Evolutionary conservation across 2,329 filamentous ascomycete genomes (phyloP), one percentile per base, ranked within the genome.

Genomic region (Alternaria rosae): DNA sequence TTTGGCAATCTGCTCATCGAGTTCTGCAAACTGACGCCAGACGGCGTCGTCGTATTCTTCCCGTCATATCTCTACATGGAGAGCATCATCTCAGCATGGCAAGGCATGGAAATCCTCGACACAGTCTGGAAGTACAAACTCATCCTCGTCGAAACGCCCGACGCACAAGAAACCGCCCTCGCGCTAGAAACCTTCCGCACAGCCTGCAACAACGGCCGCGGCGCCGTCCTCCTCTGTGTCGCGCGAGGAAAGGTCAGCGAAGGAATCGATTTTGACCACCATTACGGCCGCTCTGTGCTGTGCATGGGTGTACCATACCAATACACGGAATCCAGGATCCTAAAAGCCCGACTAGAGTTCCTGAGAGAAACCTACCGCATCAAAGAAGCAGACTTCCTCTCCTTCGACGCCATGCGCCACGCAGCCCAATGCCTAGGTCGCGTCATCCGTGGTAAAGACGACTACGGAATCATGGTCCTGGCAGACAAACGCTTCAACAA

Each of bases 1-100:
- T 99, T 97, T 72, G 96, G 95, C 45, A 95, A 91, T 67, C 85
- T 99, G 2, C 84, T 99, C 30, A 95, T 94, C 8, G 95, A 99
- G 77, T 98, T 99, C 77, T 92, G 93, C 56, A 96, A 94, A 78
- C 90, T 98, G 67, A 99, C 95, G 0, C 96, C 95, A 0, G 95
- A 99, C 73, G 95, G 95, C 30, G 90, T 99, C 79, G 95, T 99
- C n/a, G 95, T 99, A 41, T 99, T 99, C 84, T 99, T 99, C 78
- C 96, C 95, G 0, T 97, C 93, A 0, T 99, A 99, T 73, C 86
- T 99, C 2, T 99, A 99, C 82, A 98, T 99, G 95, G 95, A 99
- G 78, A 95, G 91, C 54, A 98, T 98, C 77, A 97, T 99, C 78
- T 94, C 91, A 78, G 97, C 97, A 89, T 99, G 95, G 95, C 95